These are phyloP conservation scores for Acorus calamus DNA, from an alignment of 106 monocot genomes.

Conservation along the genomic window DNA sequence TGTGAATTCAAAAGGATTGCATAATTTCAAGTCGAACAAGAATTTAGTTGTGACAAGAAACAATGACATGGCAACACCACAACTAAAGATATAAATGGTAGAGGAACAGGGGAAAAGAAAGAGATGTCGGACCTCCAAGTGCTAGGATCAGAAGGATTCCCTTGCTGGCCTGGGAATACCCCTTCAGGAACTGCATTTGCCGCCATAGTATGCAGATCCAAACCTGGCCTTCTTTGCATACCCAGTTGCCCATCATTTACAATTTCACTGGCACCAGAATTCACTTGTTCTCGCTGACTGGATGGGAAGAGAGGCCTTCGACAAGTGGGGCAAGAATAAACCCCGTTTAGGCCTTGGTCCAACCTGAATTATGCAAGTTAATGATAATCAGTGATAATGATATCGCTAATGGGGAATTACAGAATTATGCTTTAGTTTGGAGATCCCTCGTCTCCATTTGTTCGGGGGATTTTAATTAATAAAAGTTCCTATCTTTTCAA, in stretches of 20 bases:
- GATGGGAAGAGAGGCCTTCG: slow-evolving; percentile 72
- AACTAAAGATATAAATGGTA: background rate
- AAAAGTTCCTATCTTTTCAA: too few relatives aligned
- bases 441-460: too few relatives aligned
- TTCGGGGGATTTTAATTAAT: too few relatives aligned
- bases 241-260: slow-evolving; percentile 20
- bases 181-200: slow-evolving; percentile 20
- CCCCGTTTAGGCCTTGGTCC: slow-evolving; percentile 79
- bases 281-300: slow-evolving; percentile 19
- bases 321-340: slow-evolving; percentile 94
- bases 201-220: slow-evolving; percentile 27
- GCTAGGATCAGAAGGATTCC: slow-evolving; percentile 29
- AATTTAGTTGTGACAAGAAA: background rate
- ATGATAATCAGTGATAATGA: too few relatives aligned
- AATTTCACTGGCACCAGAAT: slow-evolving; percentile 11
- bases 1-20: too few relatives aligned
- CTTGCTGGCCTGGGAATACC: slow-evolving; percentile 31
- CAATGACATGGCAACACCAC: background rate
- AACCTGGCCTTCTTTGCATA: slow-evolving; percentile 24
- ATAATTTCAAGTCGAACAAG: too few relatives aligned
- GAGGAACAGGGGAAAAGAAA: background rate
- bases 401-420: too few relatives aligned
- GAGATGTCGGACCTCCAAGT: slow-evolving; percentile 51
- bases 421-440: too few relatives aligned
- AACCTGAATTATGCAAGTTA: slow-evolving; percentile 34